phyloP scores from a whole-genome alignment of 495 filamentous ascomycete species.

The Penicillium manginii region DNA sequence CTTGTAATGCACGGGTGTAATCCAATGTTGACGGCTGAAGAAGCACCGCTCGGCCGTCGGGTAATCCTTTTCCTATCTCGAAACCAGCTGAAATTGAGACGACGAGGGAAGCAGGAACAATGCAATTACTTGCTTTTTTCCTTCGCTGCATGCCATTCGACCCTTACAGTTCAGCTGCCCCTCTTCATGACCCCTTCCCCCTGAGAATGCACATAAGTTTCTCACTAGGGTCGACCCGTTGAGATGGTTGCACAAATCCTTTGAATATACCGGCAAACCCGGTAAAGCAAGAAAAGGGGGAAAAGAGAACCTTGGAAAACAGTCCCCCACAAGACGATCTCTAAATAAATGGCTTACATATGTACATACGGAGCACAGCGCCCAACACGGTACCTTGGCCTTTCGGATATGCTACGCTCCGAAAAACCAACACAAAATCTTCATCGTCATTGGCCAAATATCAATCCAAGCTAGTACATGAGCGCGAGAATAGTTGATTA shows the following conservation, averaged over 20 bases:
- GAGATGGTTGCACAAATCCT: slow-evolving; percentile 4
- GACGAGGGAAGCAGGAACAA: not conserved
- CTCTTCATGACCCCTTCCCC: not conserved
- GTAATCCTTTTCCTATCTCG: not conserved
- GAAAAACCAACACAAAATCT: not conserved
- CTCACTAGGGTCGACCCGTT: not conserved
- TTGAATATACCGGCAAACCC: slow-evolving; percentile 2
- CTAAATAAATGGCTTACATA: not conserved
- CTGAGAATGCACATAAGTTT: not conserved
- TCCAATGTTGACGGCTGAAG: not conserved
- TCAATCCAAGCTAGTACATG: not conserved
- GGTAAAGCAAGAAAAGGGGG: not conserved
- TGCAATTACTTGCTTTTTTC: slow-evolving; percentile 3
- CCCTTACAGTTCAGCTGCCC: not conserved
- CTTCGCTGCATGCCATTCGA: not conserved
- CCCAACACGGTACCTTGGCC: not conserved
- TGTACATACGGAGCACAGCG: not conserved
- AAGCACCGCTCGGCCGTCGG: slow-evolving; percentile 7
- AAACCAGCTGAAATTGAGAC: not conserved
- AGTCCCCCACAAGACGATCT: not conserved
- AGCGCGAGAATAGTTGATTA: not conserved
- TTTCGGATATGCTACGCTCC: not conserved
- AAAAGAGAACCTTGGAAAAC: not conserved
- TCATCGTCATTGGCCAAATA: not conserved
- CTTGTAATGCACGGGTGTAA: not conserved